A percentile compares a stretch with the other conserved stretches of the same genome.
phyloP scores from a whole-genome alignment of 148 eudicot species.

The Nepenthes gracilis region DNA sequence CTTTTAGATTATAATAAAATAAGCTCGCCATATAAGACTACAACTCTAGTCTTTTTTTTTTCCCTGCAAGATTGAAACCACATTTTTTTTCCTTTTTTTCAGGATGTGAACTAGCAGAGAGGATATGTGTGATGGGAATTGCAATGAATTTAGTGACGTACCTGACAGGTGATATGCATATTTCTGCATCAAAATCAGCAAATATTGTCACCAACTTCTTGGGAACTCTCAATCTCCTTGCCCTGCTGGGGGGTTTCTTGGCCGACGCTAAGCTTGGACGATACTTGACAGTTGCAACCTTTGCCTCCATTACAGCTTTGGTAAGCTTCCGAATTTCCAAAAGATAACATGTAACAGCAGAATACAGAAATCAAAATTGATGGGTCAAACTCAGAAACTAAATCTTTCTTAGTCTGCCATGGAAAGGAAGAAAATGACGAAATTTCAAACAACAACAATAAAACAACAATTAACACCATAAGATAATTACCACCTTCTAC shows the following conservation, averaged over 20 bases:
- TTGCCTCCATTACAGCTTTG: conserved; percentile 66
- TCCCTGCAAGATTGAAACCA: background rate
- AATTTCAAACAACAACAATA: too few relatives aligned
- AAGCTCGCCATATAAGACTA: too few relatives aligned
- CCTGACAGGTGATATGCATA: conserved; percentile 74
- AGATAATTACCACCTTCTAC: too few relatives aligned
- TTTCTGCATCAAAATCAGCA: conserved; percentile 79
- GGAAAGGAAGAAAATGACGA: too few relatives aligned
- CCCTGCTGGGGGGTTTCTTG: conserved; percentile 76
- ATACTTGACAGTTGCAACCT: conserved; percentile 69
- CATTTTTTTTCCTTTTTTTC: background rate
- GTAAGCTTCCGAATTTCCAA: conserved; percentile 20
- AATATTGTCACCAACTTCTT: conserved; percentile 90
- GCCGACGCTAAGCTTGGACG: conserved; percentile 97
- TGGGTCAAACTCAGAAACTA: too few relatives aligned
- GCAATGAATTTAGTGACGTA: conserved; percentile 92
- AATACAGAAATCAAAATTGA: too few relatives aligned
- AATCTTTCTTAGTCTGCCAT: too few relatives aligned
- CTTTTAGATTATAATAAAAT: too few relatives aligned
- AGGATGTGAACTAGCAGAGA: conserved; percentile 92
- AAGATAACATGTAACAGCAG: too few relatives aligned
- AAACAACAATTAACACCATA: too few relatives aligned
- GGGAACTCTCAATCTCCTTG: conserved; percentile 91
- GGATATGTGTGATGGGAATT: conserved; percentile 90
- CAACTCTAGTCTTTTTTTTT: too few relatives aligned